Conservation (phyloP, 1,139 yeast genomes). For the Nakaseomyces bracarensis region DNA sequence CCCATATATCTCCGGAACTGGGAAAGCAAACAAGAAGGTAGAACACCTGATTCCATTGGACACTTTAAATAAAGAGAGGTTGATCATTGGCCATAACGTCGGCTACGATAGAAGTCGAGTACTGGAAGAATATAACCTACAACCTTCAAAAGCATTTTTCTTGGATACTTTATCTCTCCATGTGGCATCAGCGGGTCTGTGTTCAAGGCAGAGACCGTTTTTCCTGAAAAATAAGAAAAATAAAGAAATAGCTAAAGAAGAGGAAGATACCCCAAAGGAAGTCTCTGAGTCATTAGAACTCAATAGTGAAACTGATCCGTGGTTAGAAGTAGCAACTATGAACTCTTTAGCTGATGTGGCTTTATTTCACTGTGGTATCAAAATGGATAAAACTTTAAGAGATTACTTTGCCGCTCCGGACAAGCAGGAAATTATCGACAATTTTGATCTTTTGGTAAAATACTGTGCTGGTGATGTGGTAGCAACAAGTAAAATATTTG, state of each 20-base stretch:
- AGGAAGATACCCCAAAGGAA: conserved; percentile 12
- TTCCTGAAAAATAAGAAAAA: conserved; percentile 59
- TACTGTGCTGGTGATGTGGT: conserved; percentile 85
- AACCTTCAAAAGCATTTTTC: conserved; percentile 62
- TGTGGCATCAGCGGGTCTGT: conserved; percentile 84
- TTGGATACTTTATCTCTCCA: conserved; percentile 92
- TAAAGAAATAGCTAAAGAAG: conserved; percentile 15
- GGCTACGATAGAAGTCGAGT: conserved; percentile 87
- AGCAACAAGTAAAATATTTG: conserved; percentile 64
- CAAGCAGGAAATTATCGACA: conserved; percentile 45
- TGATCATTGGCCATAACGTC: conserved; percentile 83
- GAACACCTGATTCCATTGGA: conserved; percentile 72
- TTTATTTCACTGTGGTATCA: conserved; percentile 63
- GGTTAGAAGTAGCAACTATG: conserved; percentile 69
- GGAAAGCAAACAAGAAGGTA: conserved; percentile 32
- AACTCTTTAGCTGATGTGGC: conserved; percentile 82
- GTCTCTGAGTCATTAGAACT: conserved; percentile 11
- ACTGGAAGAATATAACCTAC: conserved; percentile 69
- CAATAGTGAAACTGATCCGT: conserved; percentile 45
- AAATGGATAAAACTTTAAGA: conserved; percentile 59
- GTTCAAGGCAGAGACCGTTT: conserved; percentile 78
- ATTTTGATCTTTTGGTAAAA: conserved; percentile 53
- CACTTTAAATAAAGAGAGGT: conserved; percentile 39
- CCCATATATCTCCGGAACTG: conserved; percentile 62
- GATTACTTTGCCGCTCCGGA: conserved; percentile 54